Percentiles rank a stretch among this genome's conserved stretches.
Conservation (phyloP, 2,329 filamentous ascomycete species). For the Chalaropsis ovoidea region DNA sequence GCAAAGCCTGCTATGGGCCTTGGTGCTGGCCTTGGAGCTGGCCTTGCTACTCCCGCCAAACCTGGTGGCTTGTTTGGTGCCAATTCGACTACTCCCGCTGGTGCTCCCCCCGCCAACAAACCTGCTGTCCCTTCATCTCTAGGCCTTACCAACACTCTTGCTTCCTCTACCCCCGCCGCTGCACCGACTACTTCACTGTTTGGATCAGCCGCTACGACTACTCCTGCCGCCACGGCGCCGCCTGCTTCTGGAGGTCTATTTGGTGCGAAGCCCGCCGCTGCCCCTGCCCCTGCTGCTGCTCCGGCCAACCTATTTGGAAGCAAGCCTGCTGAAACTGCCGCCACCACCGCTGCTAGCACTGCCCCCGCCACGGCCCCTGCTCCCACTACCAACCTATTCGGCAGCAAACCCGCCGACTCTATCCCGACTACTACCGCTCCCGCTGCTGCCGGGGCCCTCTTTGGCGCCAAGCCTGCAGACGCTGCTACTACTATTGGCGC, state of each 20-base stretch:
- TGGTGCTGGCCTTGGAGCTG: background rate
- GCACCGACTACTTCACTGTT: constrained; percentile 27
- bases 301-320: constrained; percentile 27
- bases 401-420: constrained; percentile 23
- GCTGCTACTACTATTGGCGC: constrained; percentile 30
- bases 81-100: constrained; percentile 27
- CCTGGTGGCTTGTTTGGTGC: constrained; percentile 28
- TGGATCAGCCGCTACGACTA: constrained; percentile 25
- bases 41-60: constrained; percentile 20
- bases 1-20: constrained; percentile 1
- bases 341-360: constrained; percentile 27
- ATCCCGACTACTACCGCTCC: constrained; percentile 8
- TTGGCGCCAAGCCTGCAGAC: constrained; percentile 37
- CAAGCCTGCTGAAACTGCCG: constrained; percentile 21
- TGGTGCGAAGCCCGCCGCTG: constrained; percentile 23
- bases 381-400: constrained; percentile 26
- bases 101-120: constrained; percentile 14
- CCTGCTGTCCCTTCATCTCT: constrained; percentile 27
- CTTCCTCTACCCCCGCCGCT: constrained; percentile 28
- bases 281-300: constrained; percentile 29
- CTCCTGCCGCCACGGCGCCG: constrained; percentile 26
- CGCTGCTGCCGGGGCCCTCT: constrained; percentile 30
- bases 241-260: constrained; percentile 28
- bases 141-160: constrained; percentile 27
- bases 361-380: constrained; percentile 31